These are phyloP conservation scores for Ustilago loliicola DNA, from an alignment of 1,284 basidiomycete species.

Conservation along the genomic window DNA sequence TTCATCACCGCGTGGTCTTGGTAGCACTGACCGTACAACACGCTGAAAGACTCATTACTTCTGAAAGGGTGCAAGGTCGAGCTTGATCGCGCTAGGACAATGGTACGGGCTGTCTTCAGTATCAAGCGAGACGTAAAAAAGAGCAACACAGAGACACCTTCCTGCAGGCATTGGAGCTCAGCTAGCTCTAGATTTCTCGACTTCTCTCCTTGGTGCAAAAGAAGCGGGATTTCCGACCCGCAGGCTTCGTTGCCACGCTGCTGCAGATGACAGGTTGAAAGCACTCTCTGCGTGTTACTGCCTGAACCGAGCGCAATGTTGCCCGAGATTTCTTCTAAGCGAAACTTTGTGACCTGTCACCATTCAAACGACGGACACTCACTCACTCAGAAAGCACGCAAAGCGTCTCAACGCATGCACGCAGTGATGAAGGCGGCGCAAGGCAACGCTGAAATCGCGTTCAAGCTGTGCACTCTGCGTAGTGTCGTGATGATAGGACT, in stretches of 20 bases:
- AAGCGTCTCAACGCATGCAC: too few relatives aligned
- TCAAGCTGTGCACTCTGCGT: neutral
- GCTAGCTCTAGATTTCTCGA: conserved; percentile 5
- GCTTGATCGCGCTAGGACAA: conserved; percentile 9
- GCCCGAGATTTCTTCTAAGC: too few relatives aligned
- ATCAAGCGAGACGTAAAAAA: neutral
- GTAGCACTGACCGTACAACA: neutral
- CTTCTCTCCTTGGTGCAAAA: too few relatives aligned
- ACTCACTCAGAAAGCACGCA: too few relatives aligned
- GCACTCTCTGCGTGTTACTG: too few relatives aligned
- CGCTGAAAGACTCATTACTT: neutral
- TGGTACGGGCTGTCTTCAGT: neutral
- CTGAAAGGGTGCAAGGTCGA: neutral
- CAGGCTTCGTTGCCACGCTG: conserved; percentile 7
- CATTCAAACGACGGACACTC: too few relatives aligned
- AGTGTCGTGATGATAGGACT: neutral
- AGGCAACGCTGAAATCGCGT: neutral
- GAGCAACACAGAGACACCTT: conserved; percentile 22
- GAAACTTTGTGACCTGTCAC: too few relatives aligned
- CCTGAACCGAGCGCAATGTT: conserved; percentile 12
- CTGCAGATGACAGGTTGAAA: too few relatives aligned
- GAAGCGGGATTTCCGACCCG: conserved; percentile 12
- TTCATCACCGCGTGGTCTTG: neutral
- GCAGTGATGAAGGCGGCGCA: neutral
- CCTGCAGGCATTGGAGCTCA: conserved; percentile 8